phyloP scores from a whole-genome alignment of 2,329 filamentous ascomycete species.

The Exophiala bonariae region DNA sequence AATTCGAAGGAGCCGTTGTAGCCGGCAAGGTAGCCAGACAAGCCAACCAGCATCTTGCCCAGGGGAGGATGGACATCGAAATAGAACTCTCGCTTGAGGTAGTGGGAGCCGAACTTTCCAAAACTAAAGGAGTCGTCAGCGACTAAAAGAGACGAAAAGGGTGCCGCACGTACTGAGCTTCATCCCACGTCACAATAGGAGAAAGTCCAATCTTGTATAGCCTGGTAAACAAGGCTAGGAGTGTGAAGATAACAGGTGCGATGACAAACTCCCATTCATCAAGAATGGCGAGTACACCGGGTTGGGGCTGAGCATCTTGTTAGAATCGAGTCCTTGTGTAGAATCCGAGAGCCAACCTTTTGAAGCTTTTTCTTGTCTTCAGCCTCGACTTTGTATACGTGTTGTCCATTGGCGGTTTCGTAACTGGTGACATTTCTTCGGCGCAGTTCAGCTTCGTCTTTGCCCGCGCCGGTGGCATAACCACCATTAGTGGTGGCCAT shows the following conservation, averaged over 20 bases:
- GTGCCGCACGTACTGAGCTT: conserved; percentile 63
- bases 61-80: conserved; percentile 96
- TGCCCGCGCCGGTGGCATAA: conserved; percentile 29
- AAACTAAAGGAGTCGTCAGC: conserved; percentile 36
- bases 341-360: conserved; percentile 34
- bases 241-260: conserved; percentile 64
- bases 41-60: conserved; percentile 96
- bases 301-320: conserved; percentile 31
- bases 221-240: conserved; percentile 64
- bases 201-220: conserved; percentile 69
- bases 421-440: conserved; percentile 42
- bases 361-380: conserved; percentile 37
- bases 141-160: background rate
- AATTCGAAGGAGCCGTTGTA: conserved; percentile 99
- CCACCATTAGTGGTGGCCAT: conserved; percentile 19
- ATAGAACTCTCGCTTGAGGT: conserved; percentile 99
- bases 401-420: conserved; percentile 30
- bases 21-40: conserved; percentile 92
- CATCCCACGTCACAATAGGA: conserved; percentile 73
- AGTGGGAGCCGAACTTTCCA: conserved; percentile 94
- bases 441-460: conserved; percentile 38
- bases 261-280: conserved; percentile 63
- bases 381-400: conserved; percentile 28
- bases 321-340: background rate
- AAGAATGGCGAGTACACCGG: conserved; percentile 39